Base-by-base conservation (phyloP, 2,329 filamentous ascomycete species). In the Capronia epimyces region DNA sequence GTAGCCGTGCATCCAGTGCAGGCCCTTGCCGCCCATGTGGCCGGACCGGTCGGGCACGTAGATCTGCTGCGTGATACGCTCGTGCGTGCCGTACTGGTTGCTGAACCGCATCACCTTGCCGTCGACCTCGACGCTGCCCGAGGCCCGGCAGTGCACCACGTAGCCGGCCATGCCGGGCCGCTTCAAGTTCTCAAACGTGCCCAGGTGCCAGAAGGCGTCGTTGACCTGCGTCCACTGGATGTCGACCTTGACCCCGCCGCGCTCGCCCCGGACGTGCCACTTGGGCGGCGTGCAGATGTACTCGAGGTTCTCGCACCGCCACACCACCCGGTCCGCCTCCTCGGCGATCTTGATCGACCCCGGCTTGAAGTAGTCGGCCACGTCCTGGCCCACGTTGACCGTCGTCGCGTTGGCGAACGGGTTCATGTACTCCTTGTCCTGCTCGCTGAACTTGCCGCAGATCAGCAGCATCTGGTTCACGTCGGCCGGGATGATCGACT, bases 281-380 rank as follows among this genome's bases (percentile, higher is more conserved):
- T 37, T 8, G n/a, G 34, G 34, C 18, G 34, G 34, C 8, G 34
- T 37, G 34, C n/a, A 15, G 18, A 37, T 37, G 34, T 15, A 37
- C 18, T 37, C n/a, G 18, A 37, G n/a, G 34, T 37, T 37, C 18
- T 37, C 34, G 13, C n/a, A 15, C 34, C 13, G 5, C 34, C 34
- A 37, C 5, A 37, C 18, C 34, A 37, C 34, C 18, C 13, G 5
- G 34, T 37, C 34, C 13, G n/a, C 18, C 5, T 15, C 18, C 18
- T 37, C 34, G 5, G n/a, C 5, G n/a, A 20, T 15, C n/a, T 15
- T 37, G 18, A 37, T 15, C n/a, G 34, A 15, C 13, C 34, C 34
- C 13, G 34, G 34, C 34, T 37, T 37, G 34, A 37, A 37, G 34
- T 37, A 37, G 34, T 37, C 34, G 7, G n/a, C 34, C n/a, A 37